Percentiles rank a stretch among this genome's conserved stretches.
Evolutionary conservation across 140 eudicot species (phyloP).

Genomic region (Anethum foeniculum): DNA sequence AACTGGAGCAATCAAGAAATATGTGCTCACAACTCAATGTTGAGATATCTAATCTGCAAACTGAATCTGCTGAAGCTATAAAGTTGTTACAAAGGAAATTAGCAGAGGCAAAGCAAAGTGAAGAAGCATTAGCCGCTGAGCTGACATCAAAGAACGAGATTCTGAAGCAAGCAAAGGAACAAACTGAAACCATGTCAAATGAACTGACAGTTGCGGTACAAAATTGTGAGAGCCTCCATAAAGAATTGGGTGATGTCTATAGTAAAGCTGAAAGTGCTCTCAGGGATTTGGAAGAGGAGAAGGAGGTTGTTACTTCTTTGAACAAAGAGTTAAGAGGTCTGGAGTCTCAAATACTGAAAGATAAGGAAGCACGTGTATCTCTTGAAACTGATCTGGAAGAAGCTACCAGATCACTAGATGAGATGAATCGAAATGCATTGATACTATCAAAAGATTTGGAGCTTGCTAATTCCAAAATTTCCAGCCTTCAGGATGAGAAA

Average conservation of each 20-base stretch:
- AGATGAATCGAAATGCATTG: conserved; percentile 45
- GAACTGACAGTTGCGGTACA: conserved; percentile 33
- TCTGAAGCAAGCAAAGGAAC: conserved; percentile 34
- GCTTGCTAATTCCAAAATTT: conserved; percentile 33
- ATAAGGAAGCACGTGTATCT: conserved; percentile 40
- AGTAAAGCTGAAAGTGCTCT: conserved; percentile 41
- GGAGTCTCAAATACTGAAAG: conserved; percentile 35
- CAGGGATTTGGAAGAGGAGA: conserved; percentile 43
- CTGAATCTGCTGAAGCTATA: conserved; percentile 37
- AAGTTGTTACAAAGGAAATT: conserved; percentile 29
- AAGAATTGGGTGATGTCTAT: conserved; percentile 44
- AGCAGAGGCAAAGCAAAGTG: conserved; percentile 35
- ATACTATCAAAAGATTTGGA: conserved; percentile 54
- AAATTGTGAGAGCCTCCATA: conserved; percentile 32
- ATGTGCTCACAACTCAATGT: conserved; percentile 45
- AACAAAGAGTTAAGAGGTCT: conserved; percentile 33
- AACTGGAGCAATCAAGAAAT: conserved; percentile 35
- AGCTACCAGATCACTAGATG: conserved; percentile 51
- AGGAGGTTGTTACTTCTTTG: conserved; percentile 29
- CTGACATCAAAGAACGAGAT: conserved; percentile 37
- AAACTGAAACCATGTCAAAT: conserved; percentile 24
- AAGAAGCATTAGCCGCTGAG: conserved; percentile 35
- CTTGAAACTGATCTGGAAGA: conserved; percentile 55
- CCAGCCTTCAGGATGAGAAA: conserved; percentile 59
- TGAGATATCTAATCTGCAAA: conserved; percentile 32